Evolutionary conservation across 495 filamentous ascomycete genomes (phyloP).

Genomic region (Aspergillus incahuasiensis): DNA sequence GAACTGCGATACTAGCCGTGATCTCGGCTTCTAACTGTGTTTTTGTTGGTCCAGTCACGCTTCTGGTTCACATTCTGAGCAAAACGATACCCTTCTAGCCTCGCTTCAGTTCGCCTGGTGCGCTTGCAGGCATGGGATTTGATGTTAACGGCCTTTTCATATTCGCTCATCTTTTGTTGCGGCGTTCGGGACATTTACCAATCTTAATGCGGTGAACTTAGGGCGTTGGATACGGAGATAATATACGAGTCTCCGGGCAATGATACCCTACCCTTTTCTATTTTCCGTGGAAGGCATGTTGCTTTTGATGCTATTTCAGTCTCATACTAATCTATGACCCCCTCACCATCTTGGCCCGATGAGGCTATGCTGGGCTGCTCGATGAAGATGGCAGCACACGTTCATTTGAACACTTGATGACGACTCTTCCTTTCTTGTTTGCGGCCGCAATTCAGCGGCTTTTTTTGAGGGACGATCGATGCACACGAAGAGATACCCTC

Average conservation of each 20-base stretch:
- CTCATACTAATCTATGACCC: conserved; percentile 26
- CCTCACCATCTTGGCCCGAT: conserved; percentile 12
- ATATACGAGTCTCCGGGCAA: conserved; percentile 48
- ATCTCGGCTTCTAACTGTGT: background rate
- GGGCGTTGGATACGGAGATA: conserved; percentile 44
- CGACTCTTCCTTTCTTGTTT: background rate
- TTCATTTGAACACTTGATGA: background rate
- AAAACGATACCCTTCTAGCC: background rate
- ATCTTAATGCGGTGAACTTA: conserved; percentile 17
- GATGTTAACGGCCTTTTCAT: conserved; percentile 3
- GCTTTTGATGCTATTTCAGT: conserved; percentile 17
- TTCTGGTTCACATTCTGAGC: background rate
- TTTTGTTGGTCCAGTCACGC: background rate
- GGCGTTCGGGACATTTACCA: conserved; percentile 21
- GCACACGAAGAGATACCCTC: conserved; percentile 44
- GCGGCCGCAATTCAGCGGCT: conserved; percentile 17
- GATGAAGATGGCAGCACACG: conserved; percentile 16
- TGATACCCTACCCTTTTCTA: conserved; percentile 41
- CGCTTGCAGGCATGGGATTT: conserved; percentile 7
- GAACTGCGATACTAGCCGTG: conserved; percentile 1
- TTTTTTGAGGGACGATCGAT: conserved; percentile 28
- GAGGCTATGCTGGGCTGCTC: conserved; percentile 13
- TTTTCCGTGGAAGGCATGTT: conserved; percentile 14
- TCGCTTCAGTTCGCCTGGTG: conserved; percentile 19
- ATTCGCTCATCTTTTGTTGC: conserved; percentile 11